phyloP scores from a whole-genome alignment of 768 basidiomycete genomes.

The Tylopilus sp. region DNA sequence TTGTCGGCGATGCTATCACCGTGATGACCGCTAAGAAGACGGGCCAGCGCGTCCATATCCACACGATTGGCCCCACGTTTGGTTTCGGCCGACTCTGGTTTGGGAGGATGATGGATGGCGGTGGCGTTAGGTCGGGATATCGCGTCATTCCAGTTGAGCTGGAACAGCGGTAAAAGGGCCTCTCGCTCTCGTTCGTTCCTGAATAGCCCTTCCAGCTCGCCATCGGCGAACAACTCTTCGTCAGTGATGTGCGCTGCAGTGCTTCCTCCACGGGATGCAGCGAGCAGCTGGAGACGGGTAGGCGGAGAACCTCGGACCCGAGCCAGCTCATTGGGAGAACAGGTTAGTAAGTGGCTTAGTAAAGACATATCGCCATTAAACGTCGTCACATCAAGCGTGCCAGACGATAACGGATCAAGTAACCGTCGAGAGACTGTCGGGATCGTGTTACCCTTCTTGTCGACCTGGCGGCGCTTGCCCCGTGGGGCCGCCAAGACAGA shows the following conservation, averaged over 20 bases:
- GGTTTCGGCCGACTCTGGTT: constrained; percentile 10
- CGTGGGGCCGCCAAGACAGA: constrained; percentile 6
- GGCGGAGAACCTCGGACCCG: constrained; percentile 35
- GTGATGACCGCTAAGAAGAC: constrained; percentile 40
- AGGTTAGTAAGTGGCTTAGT: constrained; percentile 54
- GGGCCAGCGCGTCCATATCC: constrained; percentile 54
- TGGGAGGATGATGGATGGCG: not conserved
- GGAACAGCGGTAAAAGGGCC: constrained; percentile 36
- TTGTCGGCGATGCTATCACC: constrained; percentile 25
- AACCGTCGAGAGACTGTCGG: constrained; percentile 53
- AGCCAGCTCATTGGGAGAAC: constrained; percentile 29
- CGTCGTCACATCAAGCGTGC: constrained; percentile 13
- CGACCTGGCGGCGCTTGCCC: constrained; percentile 32
- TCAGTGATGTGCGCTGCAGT: constrained; percentile 42
- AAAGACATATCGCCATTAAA: constrained; percentile 30
- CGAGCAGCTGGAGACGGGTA: constrained; percentile 65
- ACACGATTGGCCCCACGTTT: constrained; percentile 41
- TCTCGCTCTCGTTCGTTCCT: constrained; percentile 51
- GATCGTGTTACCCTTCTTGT: constrained; percentile 28
- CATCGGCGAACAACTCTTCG: constrained; percentile 67
- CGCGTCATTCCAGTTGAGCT: constrained; percentile 36
- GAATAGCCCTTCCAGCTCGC: constrained; percentile 62
- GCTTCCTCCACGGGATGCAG: constrained; percentile 54
- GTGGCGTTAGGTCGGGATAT: constrained; percentile 23
- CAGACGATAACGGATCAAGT: constrained; percentile 50